These are phyloP conservation scores for Sclerotinia borealis DNA, from an alignment of 2,329 filamentous ascomycete genomes.

Conservation along the genomic window DNA sequence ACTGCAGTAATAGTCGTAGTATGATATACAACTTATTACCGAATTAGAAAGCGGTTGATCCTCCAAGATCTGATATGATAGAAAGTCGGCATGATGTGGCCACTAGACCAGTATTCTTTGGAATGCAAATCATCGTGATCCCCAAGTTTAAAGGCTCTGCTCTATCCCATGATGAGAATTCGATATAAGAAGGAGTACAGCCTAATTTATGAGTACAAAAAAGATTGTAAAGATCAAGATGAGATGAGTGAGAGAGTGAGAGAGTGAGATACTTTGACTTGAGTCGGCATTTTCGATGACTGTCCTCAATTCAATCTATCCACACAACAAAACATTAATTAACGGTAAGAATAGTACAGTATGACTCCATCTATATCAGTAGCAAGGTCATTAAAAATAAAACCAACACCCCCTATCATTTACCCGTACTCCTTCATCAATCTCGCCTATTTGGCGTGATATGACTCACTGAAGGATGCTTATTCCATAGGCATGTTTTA, in stretches of 20 bases:
- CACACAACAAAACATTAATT: neutral
- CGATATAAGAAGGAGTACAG: neutral
- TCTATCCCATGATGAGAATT: neutral
- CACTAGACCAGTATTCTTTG: neutral
- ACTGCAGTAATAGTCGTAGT: neutral
- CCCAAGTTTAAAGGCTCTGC: neutral
- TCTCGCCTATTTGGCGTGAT: neutral
- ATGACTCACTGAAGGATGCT: neutral
- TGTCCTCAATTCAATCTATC: neutral
- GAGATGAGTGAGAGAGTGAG: neutral
- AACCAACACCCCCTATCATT: neutral
- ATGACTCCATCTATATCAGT: neutral
- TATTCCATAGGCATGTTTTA: neutral
- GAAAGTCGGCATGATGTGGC: neutral
- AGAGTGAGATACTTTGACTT: neutral
- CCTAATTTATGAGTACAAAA: neutral
- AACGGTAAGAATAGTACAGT: neutral
- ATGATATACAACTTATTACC: neutral
- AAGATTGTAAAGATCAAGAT: neutral
- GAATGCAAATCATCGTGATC: neutral
- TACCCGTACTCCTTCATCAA: neutral
- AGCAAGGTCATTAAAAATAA: neutral
- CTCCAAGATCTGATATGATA: neutral
- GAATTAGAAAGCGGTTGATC: neutral
- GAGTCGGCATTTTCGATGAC: neutral